A percentile compares a stretch with the other conserved stretches of the same genome.
These are phyloP conservation scores for Russula abietina DNA, from an alignment of 768 basidiomycete species.

Conservation along the genomic window DNA sequence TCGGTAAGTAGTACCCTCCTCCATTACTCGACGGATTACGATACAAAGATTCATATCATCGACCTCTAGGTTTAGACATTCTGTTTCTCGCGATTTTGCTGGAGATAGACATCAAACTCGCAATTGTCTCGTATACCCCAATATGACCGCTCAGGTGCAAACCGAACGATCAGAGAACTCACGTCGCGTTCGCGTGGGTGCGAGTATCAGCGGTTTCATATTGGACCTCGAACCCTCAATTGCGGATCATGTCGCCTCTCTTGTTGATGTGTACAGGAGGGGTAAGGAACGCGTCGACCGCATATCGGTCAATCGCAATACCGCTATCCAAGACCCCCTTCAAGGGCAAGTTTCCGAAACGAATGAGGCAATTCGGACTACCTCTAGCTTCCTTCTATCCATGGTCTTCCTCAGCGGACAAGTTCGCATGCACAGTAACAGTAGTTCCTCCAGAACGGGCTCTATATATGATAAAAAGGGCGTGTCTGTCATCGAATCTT, in stretches of 20 bases:
- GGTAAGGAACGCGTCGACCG: slow-evolving; percentile 74
- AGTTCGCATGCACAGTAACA: slow-evolving; percentile 68
- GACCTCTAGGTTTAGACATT: slow-evolving; percentile 69
- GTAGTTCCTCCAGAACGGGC: slow-evolving; percentile 33
- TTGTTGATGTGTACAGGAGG: slow-evolving; percentile 77
- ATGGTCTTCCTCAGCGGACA: slow-evolving; percentile 81
- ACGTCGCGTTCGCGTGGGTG: slow-evolving; percentile 54
- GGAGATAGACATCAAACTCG: slow-evolving; percentile 60
- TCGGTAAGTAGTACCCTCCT: slow-evolving; percentile 45
- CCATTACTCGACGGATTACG: background rate
- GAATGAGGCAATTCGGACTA: slow-evolving; percentile 38
- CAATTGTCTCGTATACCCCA: slow-evolving; percentile 72
- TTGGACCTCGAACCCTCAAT: slow-evolving; percentile 80
- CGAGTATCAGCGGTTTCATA: slow-evolving; percentile 77
- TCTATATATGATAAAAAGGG: slow-evolving; percentile 41
- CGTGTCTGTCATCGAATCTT: slow-evolving; percentile 52
- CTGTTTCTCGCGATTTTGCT: slow-evolving; percentile 59
- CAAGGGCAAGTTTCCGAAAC: slow-evolving; percentile 19
- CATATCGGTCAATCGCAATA: slow-evolving; percentile 48
- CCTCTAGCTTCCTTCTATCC: slow-evolving; percentile 57
- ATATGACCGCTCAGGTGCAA: slow-evolving; percentile 70
- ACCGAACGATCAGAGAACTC: slow-evolving; percentile 45
- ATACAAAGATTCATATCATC: slow-evolving; percentile 3
- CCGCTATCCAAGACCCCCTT: slow-evolving; percentile 20
- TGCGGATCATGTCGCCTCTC: slow-evolving; percentile 69